Evolutionary conservation across 129 eudicot species (phyloP), one percentile per base, ranked within the genome.

Genomic region (Lactuca saligna): DNA sequence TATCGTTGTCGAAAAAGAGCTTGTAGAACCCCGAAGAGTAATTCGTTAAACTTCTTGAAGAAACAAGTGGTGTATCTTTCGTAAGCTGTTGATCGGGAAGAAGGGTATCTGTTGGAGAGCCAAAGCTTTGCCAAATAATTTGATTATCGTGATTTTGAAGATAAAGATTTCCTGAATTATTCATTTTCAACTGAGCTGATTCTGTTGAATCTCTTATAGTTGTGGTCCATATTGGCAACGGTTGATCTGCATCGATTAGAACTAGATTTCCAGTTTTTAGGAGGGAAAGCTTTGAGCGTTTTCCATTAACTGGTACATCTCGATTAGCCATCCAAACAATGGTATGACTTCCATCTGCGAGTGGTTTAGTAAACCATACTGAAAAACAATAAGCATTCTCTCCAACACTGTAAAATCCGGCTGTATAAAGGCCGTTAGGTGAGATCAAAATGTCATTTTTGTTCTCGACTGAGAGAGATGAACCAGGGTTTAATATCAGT

Each of bases 291-390:
- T 68, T 62, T 39, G 91, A 70, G 12, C 54, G 9, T 67, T 66
- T 80, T 35, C 86, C 82, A 5, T 82, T 86, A 20, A 86, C 88
- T 6, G 88, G 91, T 56, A 62, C 65, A 46, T 86, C 85, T 4
- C 87, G 71, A 61, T 86, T 86, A 4, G 83, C 88, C 80, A 71
- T 86, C 91, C 91, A 86, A 58, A 71, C 81, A 0, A 75, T 6
- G 54, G 88, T 82, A 9, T 68, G 71, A 54, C 66, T 56, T 7
- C 34, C 51, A 2, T 78, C 76, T 15, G 71, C 54, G 38, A 55
- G 55, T 1, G 74, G 72, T 60, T 79, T 57, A 35, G 83, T 71
- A 55, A 69, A 82, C 91, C 85, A 82, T 25, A 86, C 50, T 6
- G 83, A 65, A 49, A 86, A 86, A 33, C 57, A 65, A 49, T 68